phyloP scores from a whole-genome alignment of 2,329 filamentous ascomycete genomes.

The Phaeosphaeriaceae sp. region DNA sequence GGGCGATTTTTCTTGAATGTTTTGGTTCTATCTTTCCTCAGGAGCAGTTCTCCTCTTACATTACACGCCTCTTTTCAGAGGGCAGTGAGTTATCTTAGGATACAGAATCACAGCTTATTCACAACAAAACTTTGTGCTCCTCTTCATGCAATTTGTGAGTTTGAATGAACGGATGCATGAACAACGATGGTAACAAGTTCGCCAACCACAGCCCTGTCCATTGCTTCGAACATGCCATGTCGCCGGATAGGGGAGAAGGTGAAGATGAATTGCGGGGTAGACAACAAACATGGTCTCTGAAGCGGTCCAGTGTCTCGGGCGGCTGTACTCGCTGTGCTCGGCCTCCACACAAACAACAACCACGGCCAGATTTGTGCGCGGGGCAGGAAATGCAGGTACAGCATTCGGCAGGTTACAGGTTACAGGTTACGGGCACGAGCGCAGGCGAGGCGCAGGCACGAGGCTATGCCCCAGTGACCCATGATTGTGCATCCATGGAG shows the following conservation, averaged over 20 bases:
- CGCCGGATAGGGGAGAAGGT: no score
- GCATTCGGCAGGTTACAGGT: background rate
- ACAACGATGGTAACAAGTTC: no score
- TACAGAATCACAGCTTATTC: constrained; percentile 43
- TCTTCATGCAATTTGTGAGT: background rate
- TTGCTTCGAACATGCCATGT: no score
- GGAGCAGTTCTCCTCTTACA: constrained; percentile 32
- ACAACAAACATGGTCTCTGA: no score
- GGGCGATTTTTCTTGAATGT: constrained; percentile 42
- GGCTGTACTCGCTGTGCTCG: background rate
- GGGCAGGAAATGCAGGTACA: constrained; percentile 6
- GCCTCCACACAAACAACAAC: background rate
- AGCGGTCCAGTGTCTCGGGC: background rate
- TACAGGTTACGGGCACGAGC: background rate
- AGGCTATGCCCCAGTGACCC: constrained; percentile 3
- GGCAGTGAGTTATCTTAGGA: constrained; percentile 45
- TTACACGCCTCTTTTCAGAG: constrained; percentile 44
- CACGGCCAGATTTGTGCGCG: background rate
- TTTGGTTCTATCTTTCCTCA: constrained; percentile 31
- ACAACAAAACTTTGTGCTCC: constrained; percentile 8
- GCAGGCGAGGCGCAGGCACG: background rate
- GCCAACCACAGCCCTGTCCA: background rate
- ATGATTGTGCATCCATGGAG: no score
- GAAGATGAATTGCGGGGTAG: no score
- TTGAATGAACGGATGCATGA: no score